A percentile compares a stretch with the other conserved stretches of the same genome.
phyloP scores from a whole-genome alignment of 345 rosid genomes.

The Linum tenue region DNA sequence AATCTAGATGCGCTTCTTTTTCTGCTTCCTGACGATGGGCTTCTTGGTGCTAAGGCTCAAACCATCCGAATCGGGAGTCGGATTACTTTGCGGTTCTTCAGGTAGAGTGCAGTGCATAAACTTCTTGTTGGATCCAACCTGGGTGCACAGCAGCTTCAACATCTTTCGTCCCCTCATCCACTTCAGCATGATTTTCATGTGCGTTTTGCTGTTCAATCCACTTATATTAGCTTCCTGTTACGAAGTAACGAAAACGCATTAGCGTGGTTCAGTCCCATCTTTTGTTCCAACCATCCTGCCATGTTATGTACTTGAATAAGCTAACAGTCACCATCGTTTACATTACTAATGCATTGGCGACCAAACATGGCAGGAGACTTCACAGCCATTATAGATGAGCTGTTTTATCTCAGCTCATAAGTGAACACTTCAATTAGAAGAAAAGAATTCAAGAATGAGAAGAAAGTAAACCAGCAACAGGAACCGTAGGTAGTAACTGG shows the following conservation, averaged over 20 bases:
- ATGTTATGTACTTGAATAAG: background rate
- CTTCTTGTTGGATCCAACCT: slow-evolving; percentile 71
- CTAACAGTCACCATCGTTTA: background rate
- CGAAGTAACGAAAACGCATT: background rate
- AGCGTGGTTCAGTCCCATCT: no score
- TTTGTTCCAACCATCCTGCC: background rate
- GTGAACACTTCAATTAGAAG: background rate
- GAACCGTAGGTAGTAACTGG: background rate
- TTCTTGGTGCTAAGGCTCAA: background rate
- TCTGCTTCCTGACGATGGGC: background rate
- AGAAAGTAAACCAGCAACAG: background rate
- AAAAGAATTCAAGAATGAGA: background rate
- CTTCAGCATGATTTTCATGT: slow-evolving; percentile 87
- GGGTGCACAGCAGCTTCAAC: slow-evolving; percentile 76
- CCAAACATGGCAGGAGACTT: background rate
- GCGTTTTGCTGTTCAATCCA: slow-evolving; percentile 79
- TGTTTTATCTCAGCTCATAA: background rate
- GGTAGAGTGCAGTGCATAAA: slow-evolving; percentile 60
- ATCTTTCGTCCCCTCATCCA: slow-evolving; percentile 94
- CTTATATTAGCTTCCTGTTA: slow-evolving; percentile 59
- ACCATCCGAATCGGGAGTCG: background rate
- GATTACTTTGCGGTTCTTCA: slow-evolving; percentile 39
- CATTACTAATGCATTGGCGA: background rate
- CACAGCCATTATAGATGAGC: background rate
- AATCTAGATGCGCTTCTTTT: background rate